Base-by-base conservation (phyloP, 1,284 basidiomycete species). In the Cutaneotrichosporon spelunceum region DNA sequence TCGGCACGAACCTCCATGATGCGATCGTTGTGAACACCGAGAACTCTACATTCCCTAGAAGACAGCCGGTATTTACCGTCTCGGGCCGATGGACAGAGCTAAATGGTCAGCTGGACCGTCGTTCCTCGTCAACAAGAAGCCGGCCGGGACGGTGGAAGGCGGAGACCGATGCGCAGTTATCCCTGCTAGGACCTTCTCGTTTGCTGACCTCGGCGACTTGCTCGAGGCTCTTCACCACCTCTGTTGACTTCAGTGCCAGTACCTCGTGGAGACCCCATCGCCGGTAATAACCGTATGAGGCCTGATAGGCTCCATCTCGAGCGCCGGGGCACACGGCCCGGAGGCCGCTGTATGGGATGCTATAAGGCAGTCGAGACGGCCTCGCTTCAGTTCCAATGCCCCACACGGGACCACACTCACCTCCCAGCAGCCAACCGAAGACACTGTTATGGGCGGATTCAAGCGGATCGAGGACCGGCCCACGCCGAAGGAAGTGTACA, bases 401-500 rank as follows among this genome's bases (percentile, higher is more conserved):
- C 47, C 47, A 23, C 23, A 6, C 48, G 48, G 39, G 39, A 42
- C 39, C 39, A 16, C 39, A 42, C 39, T 42, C 39, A 42, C 39
- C 39, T 4, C 39, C 1, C 23, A 21, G 16, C 47, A 48, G 23
- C 16, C 24, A 24, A 26, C 13, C 6, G 30, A 26, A 30, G 26
- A 27, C 53, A 19, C 42, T n/a, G n/a, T 13, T 19, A 63, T 65
- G 61, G 57, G 56, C 21, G 70, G 68, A 24, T 72, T 70, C 63
- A 63, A 67, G 48, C 61, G 64, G 27, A 61, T 71, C 4, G 82
- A 82, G 61, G 81, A 82, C 68, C 66, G 81, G 2, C 79, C 80
- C 2, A 81, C 81, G n/a, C 81, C 81, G 7, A 67, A 67, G 55
- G 75, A 80, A 52, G 80, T 84, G 24, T 84, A 84, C 79, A 84